phyloP scores from a whole-genome alignment of 176 grass and related monocot species.

The Aegilops speltoides region DNA sequence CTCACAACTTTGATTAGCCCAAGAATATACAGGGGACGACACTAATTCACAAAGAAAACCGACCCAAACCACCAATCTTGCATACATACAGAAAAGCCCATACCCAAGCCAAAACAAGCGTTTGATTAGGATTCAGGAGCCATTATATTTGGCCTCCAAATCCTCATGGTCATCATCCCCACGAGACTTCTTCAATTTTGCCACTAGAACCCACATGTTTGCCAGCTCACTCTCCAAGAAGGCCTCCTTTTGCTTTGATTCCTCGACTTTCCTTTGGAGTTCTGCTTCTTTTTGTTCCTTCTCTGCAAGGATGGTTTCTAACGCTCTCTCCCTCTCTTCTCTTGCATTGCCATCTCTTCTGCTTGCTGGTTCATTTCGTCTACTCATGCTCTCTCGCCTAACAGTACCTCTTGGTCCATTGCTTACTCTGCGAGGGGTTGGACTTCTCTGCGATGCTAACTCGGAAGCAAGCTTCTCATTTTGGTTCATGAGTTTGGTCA shows the following conservation, averaged over 20 bases:
- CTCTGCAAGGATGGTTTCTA: conserved; percentile 64
- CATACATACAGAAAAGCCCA: conserved; percentile 55
- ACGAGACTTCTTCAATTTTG: conserved; percentile 83
- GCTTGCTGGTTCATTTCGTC: conserved; percentile 62
- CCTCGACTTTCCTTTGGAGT: conserved; percentile 77
- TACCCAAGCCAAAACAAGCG: conserved; percentile 43
- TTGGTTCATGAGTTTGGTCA: conserved; percentile 98
- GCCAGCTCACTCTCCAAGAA: conserved; percentile 92
- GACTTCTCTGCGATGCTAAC: conserved; percentile 62
- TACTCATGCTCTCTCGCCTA: conserved; percentile 64
- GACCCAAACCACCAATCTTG: conserved; percentile 40
- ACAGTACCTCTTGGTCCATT: conserved; percentile 55
- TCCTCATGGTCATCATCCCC: conserved; percentile 51
- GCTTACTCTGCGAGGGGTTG: conserved; percentile 66
- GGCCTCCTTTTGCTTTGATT: conserved; percentile 86
- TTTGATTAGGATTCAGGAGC: conserved; percentile 39
- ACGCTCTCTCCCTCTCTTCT: conserved; percentile 60
- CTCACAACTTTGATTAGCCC: conserved; percentile 40
- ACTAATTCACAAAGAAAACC: conserved; percentile 34
- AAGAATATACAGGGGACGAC: conserved; percentile 42
- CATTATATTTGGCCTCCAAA: conserved; percentile 46
- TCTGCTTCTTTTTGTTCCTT: conserved; percentile 86
- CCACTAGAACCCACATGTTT: conserved; percentile 97
- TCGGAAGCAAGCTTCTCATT: conserved; percentile 89
- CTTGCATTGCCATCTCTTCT: conserved; percentile 58